phyloP scores from a whole-genome alignment of 352 stramenopile genomes.

The Globisporangium emineosum region DNA sequence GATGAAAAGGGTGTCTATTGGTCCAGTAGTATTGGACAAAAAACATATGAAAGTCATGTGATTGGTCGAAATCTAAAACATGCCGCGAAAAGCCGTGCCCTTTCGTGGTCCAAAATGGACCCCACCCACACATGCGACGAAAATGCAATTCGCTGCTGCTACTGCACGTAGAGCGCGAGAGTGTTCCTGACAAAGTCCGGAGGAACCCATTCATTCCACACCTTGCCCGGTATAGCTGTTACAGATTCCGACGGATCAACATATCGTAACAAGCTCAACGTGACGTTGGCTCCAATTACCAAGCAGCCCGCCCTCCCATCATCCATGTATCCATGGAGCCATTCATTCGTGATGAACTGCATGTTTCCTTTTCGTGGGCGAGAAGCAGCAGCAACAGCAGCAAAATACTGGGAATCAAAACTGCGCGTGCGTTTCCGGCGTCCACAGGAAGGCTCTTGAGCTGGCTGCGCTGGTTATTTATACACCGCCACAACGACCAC shows the following conservation, averaged over 20 bases:
- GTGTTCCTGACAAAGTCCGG: too few relatives aligned
- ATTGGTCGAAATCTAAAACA: slow-evolving; percentile 5
- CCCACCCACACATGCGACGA: background rate
- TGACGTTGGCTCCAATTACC: background rate
- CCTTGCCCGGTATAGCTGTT: background rate
- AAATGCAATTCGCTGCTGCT: background rate
- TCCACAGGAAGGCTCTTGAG: background rate
- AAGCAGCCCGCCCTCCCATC: background rate
- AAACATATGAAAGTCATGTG: background rate
- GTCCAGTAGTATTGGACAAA: background rate
- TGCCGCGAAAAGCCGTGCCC: background rate
- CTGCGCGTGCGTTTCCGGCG: slow-evolving; percentile 8
- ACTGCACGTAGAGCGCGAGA: too few relatives aligned
- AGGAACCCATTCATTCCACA: background rate
- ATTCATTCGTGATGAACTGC: background rate
- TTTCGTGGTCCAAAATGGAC: background rate
- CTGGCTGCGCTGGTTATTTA: background rate
- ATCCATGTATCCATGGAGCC: background rate
- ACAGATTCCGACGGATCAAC: too few relatives aligned
- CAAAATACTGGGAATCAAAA: background rate
- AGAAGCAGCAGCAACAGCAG: background rate
- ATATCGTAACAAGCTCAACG: too few relatives aligned
- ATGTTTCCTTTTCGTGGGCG: background rate
- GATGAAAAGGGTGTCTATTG: too few relatives aligned
- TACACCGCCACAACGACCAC: background rate